These are phyloP conservation scores for Hyaloscypha bicolor DNA, from an alignment of 495 filamentous ascomycete genomes.

Conservation along the genomic window DNA sequence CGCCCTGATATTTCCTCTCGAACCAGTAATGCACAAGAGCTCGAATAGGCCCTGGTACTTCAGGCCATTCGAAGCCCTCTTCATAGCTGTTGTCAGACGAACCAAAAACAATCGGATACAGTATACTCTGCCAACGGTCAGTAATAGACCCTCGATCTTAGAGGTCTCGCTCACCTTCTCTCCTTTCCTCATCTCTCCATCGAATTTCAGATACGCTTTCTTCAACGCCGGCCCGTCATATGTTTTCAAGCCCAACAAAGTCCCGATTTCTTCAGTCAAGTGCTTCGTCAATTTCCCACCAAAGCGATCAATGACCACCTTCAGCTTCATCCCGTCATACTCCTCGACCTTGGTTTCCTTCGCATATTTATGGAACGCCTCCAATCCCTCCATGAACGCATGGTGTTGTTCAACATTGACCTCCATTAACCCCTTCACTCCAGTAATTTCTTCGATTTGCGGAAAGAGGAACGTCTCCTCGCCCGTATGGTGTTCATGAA, in stretches of 20 bases:
- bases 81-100: conserved; percentile 11
- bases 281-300: conserved; percentile 37
- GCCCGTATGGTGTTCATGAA: conserved; percentile 33
- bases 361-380: not conserved
- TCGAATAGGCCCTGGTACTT: conserved; percentile 2
- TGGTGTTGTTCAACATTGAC: conserved; percentile 31
- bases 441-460: conserved; percentile 33
- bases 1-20: conserved; percentile 8
- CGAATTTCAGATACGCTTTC: conserved; percentile 1
- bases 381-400: conserved; percentile 37
- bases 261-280: conserved; percentile 42
- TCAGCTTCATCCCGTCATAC: conserved; percentile 35
- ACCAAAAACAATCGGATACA: conserved; percentile 13
- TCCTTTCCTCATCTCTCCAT: conserved; percentile 7
- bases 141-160: not conserved
- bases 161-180: not conserved
- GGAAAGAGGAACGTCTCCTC: conserved; percentile 38
- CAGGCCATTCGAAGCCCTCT: conserved; percentile 9
- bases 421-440: conserved; percentile 28
- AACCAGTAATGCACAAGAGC: conserved; percentile 13
- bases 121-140: conserved; percentile 2
- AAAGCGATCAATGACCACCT: conserved; percentile 42
- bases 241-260: conserved; percentile 29
- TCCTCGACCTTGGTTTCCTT: conserved; percentile 13
- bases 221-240: conserved; percentile 18